These are phyloP conservation scores for Fraxinus anomala DNA, from an alignment of 257 asterid species.

Conservation along the genomic window DNA sequence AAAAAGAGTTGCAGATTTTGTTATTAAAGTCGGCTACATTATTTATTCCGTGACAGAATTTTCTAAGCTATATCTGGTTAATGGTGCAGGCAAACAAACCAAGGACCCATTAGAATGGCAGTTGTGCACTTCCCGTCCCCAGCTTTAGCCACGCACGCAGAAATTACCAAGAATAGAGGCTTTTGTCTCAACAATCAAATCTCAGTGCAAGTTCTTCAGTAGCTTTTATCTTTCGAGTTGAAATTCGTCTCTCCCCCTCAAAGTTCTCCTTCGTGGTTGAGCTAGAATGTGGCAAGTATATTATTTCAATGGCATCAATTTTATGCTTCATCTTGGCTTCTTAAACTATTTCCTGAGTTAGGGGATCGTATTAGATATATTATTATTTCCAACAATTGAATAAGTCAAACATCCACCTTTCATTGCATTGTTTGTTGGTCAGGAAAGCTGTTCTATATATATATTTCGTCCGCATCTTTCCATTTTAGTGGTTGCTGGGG, in stretches of 20 bases:
- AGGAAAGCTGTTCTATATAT: not conserved
- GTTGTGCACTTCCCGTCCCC: conserved; percentile 66
- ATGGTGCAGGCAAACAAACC: conserved; percentile 47
- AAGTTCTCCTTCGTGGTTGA: not conserved
- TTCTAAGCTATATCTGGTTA: conserved; percentile 15
- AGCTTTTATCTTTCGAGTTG: conserved; percentile 22
- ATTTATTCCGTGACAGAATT: not conserved
- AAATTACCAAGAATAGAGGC: conserved; percentile 69
- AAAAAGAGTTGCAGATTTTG: too few relatives aligned
- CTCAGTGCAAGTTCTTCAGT: conserved; percentile 63
- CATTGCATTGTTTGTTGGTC: not conserved
- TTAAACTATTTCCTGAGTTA: not conserved
- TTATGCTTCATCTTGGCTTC: not conserved
- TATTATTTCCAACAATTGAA: not conserved
- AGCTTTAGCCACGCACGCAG: conserved; percentile 72
- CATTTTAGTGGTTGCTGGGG: too few relatives aligned
- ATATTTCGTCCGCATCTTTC: too few relatives aligned
- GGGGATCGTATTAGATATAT: not conserved
- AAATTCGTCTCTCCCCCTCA: not conserved
- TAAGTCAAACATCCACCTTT: not conserved
- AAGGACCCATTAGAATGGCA: conserved; percentile 47
- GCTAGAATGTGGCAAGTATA: not conserved
- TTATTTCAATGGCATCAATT: not conserved
- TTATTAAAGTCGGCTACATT: not conserved
- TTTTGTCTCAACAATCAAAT: conserved; percentile 70